These are phyloP conservation scores for Boletus bicolor DNA, from an alignment of 768 basidiomycete genomes.

Conservation along the genomic window DNA sequence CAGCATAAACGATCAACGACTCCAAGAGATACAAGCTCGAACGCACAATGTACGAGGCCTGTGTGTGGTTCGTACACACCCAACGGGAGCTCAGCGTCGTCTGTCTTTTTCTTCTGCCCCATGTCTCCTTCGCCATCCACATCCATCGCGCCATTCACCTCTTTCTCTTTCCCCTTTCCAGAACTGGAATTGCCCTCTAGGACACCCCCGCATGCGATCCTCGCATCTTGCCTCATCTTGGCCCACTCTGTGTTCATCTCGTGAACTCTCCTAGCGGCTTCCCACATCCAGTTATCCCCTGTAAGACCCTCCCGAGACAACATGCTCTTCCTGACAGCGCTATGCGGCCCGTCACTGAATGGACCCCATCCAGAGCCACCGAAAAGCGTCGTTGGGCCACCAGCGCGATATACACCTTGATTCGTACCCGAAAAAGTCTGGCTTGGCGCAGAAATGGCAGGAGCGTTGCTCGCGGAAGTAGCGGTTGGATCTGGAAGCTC, in stretches of 20 bases:
- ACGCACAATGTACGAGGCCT: conserved; percentile 69
- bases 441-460: conserved; percentile 30
- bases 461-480: conserved; percentile 41
- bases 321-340: conserved; percentile 77
- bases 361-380: conserved; percentile 82
- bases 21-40: neutral
- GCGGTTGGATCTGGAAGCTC: conserved; percentile 77
- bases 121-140: conserved; percentile 27
- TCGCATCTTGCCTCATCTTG: conserved; percentile 51
- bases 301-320: conserved; percentile 77
- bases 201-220: conserved; percentile 51
- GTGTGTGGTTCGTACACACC: conserved; percentile 86
- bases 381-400: conserved; percentile 91
- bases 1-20: conserved; percentile 4
- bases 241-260: conserved; percentile 66
- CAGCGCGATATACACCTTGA: conserved; percentile 81
- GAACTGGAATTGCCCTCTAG: conserved; percentile 32
- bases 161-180: conserved; percentile 33
- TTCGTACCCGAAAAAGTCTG: conserved; percentile 42
- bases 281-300: conserved; percentile 91
- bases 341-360: conserved; percentile 83
- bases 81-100: conserved; percentile 41
- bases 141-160: conserved; percentile 30
- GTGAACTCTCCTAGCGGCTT: conserved; percentile 62
- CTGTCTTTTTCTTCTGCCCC: conserved; percentile 28